Evolutionary conservation across 1,284 basidiomycete genomes (phyloP).

Genomic region (Mycena citricolor): DNA sequence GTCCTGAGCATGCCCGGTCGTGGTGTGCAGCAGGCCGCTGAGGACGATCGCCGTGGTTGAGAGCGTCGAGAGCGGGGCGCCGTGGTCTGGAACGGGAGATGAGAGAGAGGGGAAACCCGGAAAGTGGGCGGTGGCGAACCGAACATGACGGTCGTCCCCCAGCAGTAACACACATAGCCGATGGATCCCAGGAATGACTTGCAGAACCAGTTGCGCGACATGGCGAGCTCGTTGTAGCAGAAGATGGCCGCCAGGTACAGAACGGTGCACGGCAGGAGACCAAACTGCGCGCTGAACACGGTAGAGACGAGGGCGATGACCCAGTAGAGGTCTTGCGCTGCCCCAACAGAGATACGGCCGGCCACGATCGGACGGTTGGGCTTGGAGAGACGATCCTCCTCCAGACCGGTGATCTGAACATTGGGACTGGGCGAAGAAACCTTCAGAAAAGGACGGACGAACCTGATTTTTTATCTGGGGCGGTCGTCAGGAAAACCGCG

Average conservation of each 20-base stretch:
- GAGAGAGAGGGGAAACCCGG: not conserved
- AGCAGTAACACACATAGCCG: slow-evolving; percentile 35
- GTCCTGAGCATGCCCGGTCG: slow-evolving; percentile 34
- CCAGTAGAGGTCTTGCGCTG: slow-evolving; percentile 30
- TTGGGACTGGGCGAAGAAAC: not conserved
- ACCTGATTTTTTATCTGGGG: slow-evolving; percentile 26
- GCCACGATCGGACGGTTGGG: slow-evolving; percentile 37
- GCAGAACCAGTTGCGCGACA: slow-evolving; percentile 31
- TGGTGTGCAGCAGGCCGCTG: slow-evolving; percentile 31
- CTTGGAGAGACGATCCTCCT: slow-evolving; percentile 39
- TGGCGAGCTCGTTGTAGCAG: slow-evolving; percentile 35
- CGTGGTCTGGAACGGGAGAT: slow-evolving; percentile 14
- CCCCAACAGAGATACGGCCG: slow-evolving; percentile 31
- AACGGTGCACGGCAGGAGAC: slow-evolving; percentile 27
- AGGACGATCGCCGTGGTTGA: slow-evolving; percentile 26
- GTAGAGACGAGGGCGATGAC: slow-evolving; percentile 27
- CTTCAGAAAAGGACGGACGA: slow-evolving; percentile 9
- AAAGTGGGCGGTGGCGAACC: slow-evolving; percentile 23
- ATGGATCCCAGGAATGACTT: slow-evolving; percentile 32
- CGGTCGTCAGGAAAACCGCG: no score
- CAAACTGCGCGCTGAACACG: slow-evolving; percentile 24
- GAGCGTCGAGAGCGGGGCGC: slow-evolving; percentile 21
- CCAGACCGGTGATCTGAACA: slow-evolving; percentile 21
- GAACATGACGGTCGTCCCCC: slow-evolving; percentile 34
- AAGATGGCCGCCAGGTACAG: slow-evolving; percentile 31